Percentiles rank a stretch among this genome's conserved stretches.
Evolutionary conservation across 2,329 filamentous ascomycete species (phyloP).

Genomic region (Claviceps sp.): DNA sequence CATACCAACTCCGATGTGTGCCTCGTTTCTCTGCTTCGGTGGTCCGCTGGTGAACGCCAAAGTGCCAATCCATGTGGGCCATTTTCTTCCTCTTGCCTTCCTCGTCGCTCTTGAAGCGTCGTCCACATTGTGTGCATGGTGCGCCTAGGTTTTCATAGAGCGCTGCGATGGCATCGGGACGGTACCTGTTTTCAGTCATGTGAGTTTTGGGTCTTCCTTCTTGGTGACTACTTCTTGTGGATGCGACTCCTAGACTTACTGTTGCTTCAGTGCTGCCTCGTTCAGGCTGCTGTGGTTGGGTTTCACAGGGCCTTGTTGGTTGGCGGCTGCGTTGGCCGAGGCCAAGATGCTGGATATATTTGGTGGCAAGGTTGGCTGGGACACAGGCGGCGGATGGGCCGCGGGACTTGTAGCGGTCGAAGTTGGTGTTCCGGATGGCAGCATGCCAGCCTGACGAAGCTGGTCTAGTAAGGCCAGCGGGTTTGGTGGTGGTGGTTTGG

Average conservation of each 20-base stretch:
- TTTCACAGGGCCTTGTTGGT: constrained; percentile 16
- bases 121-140: constrained; percentile 82
- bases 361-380: constrained; percentile 19
- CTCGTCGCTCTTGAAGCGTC: constrained; percentile 66
- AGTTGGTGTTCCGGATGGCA: constrained; percentile 33
- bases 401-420: constrained; percentile 22
- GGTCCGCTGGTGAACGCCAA: constrained; percentile 81
- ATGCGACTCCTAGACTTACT: constrained; percentile 35
- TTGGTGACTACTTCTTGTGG: neutral
- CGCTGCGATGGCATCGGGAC: constrained; percentile 56
- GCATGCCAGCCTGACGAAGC: constrained; percentile 54
- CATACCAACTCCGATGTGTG: constrained; percentile 88
- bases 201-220: neutral
- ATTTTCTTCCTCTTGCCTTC: constrained; percentile 77
- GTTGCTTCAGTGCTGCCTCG: constrained; percentile 53
- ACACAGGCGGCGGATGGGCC: constrained; percentile 15
- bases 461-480: constrained; percentile 52
- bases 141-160: constrained; percentile 75
- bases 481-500: constrained; percentile 21
- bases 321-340: constrained; percentile 16
- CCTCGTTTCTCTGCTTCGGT: constrained; percentile 74
- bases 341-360: constrained; percentile 24
- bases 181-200: constrained; percentile 34
- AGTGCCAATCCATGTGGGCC: constrained; percentile 96
- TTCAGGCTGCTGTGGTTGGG: constrained; percentile 46